Base-by-base conservation (phyloP, 2,329 filamentous ascomycete species). In the Neoscytalidium dimidiatum region DNA sequence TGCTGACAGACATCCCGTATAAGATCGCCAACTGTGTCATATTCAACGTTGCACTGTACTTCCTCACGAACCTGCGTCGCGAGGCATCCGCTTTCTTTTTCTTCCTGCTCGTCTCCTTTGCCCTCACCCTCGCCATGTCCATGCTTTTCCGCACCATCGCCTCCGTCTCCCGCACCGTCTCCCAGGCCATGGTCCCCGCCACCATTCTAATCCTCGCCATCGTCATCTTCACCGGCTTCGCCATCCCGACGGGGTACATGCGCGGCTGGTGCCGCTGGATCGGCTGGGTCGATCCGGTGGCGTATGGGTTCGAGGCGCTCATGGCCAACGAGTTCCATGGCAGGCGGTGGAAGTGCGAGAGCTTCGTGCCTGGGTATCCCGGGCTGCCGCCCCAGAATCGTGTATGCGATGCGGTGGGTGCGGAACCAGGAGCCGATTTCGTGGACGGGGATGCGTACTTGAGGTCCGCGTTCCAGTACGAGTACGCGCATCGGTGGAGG, bases 101-200 rank as follows among this genome's bases (percentile, higher is more conserved):
- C 79, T 96, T 92, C 84, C 77, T 92, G 65, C 81, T 97, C 61
- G 85, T 94, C 73, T 90, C 88, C 2, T 92, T 94, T 78, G 75
- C 85, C 66, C 88, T 88, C 1, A 91, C 91, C 0, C 70, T 96
- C 71, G 84, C 86, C 68, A 95, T 95, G 91, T 93, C 90, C 53
- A 94, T 92, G 88, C 85, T 94, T 67, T 96, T 96, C 85, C 86
- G 92, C 57, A 90, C 88, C 6, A 91, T 96, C 68, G 92, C 86
- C n/a, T 89, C 91, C 0, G 80, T 89, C 1, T 93, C 92, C 3
- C 84, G 90, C 56, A 91, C 90, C 0, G 75, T 87, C 5, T 81
- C 82, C 0, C 84, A 87, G 71, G 85, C 86, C 43, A 75, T 87
- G 75, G 84, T 84, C 3, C 84, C 85, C 1, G 81, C 84, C 3